phyloP scores from a whole-genome alignment of 2,329 filamentous ascomycete genomes.

The Chaetomium sp. region DNA sequence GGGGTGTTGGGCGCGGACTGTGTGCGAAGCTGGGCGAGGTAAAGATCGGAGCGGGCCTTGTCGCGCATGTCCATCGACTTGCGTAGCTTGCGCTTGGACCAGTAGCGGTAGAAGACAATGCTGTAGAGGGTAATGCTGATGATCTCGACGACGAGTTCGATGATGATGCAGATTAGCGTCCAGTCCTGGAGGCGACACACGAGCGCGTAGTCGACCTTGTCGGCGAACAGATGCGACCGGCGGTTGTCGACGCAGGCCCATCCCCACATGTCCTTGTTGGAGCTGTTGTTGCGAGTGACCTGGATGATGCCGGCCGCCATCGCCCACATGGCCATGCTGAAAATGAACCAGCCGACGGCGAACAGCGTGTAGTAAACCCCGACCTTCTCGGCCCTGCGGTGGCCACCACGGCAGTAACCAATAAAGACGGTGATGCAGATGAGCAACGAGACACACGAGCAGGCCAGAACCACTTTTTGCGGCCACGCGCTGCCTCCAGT shows the following conservation, averaged over 20 bases:
- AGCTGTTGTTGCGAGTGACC: constrained; percentile 62
- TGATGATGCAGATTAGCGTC: constrained; percentile 92
- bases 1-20: constrained; percentile 95
- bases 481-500: constrained; percentile 80
- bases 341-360: constrained; percentile 86
- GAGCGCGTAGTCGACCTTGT: constrained; percentile 81
- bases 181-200: constrained; percentile 91
- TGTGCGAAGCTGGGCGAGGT: constrained; percentile 75
- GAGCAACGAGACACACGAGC: constrained; percentile 72
- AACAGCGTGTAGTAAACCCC: constrained; percentile 95
- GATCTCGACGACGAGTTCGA: constrained; percentile 88
- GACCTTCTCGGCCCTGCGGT: constrained; percentile 83
- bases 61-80: constrained; percentile 97
- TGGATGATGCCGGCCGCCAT: constrained; percentile 80
- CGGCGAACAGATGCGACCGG: constrained; percentile 66
- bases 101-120: constrained; percentile 95
- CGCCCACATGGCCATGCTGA: constrained; percentile 89
- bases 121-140: constrained; percentile 90
- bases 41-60: constrained; percentile 87
- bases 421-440: constrained; percentile 75
- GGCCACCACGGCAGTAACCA: constrained; percentile 83
- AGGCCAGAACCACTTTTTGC: constrained; percentile 72
- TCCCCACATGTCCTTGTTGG: constrained; percentile 90
- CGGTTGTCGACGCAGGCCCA: constrained; percentile 95
- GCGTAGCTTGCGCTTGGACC: constrained; percentile 87